Evolutionary conservation across 768 basidiomycete species (phyloP).

Genomic region (Phlebiopsis gigantea): DNA sequence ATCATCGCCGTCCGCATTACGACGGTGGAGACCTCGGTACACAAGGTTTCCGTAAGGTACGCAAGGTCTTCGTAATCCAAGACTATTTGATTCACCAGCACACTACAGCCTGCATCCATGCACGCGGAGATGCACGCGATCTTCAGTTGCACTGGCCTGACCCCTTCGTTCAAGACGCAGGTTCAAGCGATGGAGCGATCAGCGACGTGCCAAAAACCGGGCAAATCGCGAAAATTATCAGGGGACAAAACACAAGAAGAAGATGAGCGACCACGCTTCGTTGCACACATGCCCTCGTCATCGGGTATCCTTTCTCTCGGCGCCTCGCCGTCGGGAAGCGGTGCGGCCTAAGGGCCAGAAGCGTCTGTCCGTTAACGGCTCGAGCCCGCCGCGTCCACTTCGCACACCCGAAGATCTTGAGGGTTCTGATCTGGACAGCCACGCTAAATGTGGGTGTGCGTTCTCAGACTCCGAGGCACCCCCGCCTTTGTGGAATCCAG

Average conservation of each 20-base stretch:
- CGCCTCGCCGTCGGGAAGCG: background rate
- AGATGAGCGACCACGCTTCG: background rate
- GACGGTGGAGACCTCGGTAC: slow-evolving; percentile 37
- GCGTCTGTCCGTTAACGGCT: background rate
- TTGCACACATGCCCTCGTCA: background rate
- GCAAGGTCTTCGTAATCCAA: slow-evolving; percentile 19
- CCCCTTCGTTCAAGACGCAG: slow-evolving; percentile 49
- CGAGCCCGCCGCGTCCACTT: background rate
- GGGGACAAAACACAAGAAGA: slow-evolving; percentile 14
- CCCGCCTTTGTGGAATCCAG: slow-evolving; percentile 11
- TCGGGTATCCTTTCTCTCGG: background rate
- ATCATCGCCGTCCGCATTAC: slow-evolving; percentile 51
- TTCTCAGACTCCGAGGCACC: background rate
- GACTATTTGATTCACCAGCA: slow-evolving; percentile 2
- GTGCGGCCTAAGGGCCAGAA: background rate
- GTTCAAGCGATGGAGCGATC: slow-evolving; percentile 36
- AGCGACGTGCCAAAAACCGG: slow-evolving; percentile 16
- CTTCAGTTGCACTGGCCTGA: slow-evolving; percentile 44
- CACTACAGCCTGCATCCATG: slow-evolving; percentile 37
- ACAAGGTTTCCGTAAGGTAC: slow-evolving; percentile 35
- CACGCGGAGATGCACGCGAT: slow-evolving; percentile 61
- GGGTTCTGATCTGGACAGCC: background rate
- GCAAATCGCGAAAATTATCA: slow-evolving; percentile 17
- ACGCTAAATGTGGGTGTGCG: background rate
- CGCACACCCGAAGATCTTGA: too few species aligned